Evolutionary conservation across 169 alveolate species (phyloP).

Genomic region (Theileria equi): DNA sequence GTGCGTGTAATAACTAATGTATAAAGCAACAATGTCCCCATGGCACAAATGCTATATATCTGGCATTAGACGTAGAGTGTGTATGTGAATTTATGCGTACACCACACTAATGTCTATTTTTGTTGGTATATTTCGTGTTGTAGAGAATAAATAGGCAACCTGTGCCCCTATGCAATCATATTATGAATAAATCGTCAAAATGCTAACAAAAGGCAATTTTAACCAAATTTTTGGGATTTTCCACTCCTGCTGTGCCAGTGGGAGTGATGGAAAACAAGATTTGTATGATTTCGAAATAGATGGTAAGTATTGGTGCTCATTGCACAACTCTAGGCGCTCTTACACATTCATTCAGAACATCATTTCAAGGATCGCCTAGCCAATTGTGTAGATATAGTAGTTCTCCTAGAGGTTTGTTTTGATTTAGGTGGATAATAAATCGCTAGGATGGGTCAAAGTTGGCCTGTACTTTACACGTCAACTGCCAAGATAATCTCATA

Average conservation of each 20-base stretch:
- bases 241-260: constrained; percentile 58
- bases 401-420: constrained; percentile 46
- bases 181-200: no score
- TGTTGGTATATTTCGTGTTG: no score
- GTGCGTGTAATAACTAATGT: no score
- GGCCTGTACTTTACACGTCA: constrained; percentile 51
- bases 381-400: constrained; percentile 33
- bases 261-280: constrained; percentile 39
- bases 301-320: constrained; percentile 22
- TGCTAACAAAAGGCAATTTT: constrained; percentile 34
- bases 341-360: constrained; percentile 24
- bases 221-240: constrained; percentile 38
- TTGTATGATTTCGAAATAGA: constrained; percentile 40
- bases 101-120: no score
- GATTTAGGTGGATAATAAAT: not conserved
- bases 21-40: no score
- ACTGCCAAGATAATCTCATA: constrained; percentile 27
- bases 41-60: no score
- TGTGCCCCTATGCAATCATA: no score
- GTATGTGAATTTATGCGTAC: no score
- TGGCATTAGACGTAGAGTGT: no score
- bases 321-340: not conserved
- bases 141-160: no score
- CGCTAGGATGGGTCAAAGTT: constrained; percentile 52
- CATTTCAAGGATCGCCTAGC: constrained; percentile 44